Evolutionary conservation across 2,329 filamentous ascomycete species (phyloP).

Genomic region (Cordyceps javanica): DNA sequence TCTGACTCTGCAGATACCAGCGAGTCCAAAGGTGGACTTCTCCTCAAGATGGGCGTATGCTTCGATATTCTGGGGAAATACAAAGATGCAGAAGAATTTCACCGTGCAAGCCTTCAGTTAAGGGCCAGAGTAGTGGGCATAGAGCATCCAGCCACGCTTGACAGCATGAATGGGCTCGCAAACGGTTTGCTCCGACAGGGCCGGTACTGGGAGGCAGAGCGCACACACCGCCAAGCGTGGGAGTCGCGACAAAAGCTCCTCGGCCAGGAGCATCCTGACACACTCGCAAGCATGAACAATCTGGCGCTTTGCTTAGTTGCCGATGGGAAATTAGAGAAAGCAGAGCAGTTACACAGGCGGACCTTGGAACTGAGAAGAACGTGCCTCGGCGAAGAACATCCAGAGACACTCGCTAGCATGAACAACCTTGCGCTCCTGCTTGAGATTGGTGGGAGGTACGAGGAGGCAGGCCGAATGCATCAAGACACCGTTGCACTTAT

Average conservation of each 20-base stretch:
- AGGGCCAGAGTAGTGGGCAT: background rate
- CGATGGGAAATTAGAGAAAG: background rate
- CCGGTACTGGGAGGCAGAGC: slow-evolving; percentile 17
- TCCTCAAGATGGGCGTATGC: background rate
- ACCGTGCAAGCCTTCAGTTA: background rate
- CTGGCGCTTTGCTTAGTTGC: background rate
- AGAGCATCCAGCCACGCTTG: slow-evolving; percentile 7
- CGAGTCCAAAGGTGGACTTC: background rate
- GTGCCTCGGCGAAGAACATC: slow-evolving; percentile 14
- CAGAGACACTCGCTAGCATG: slow-evolving; percentile 15
- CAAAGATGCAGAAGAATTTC: background rate
- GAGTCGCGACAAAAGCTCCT: slow-evolving; percentile 13
- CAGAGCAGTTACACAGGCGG: background rate
- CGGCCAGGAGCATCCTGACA: slow-evolving; percentile 15
- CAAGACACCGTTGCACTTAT: slow-evolving; percentile 13
- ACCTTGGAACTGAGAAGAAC: slow-evolving; percentile 22
- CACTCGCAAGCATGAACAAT: slow-evolving; percentile 11
- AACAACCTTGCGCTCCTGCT: slow-evolving; percentile 17
- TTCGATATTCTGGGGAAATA: background rate
- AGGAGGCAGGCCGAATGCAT: slow-evolving; percentile 7
- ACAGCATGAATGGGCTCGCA: slow-evolving; percentile 15
- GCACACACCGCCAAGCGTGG: slow-evolving; percentile 14
- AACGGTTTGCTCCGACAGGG: background rate
- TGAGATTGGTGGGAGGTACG: background rate
- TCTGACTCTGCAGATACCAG: background rate